Base-by-base conservation (phyloP, 1,284 basidiomycete genomes). In the Golubevia pallescens region DNA sequence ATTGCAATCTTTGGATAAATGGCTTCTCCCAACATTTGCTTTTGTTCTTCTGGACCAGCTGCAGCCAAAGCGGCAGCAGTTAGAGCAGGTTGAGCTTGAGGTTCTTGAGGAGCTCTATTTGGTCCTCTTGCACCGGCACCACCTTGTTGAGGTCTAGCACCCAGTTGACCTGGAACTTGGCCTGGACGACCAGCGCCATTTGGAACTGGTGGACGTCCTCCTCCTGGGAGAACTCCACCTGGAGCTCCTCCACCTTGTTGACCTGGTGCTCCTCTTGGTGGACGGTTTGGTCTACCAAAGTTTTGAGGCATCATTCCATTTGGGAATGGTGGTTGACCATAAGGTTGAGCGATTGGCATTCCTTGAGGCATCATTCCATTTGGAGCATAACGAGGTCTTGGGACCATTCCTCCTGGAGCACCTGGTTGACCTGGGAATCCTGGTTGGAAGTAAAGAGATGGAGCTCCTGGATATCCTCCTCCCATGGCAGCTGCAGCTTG, bases 1-100 rank as follows among this genome's bases (percentile, higher is more conserved):
- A 71, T 76, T 19, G 75, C 75, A 65, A 85, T 81, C 76, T 84
- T 81, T 63, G 82, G 82, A 77, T 85, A 85, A 72, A 85, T 83
- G 32, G 82, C 82, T 73, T 85, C 82, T 54, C 82, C 82, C 53
- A 85, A 76, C 79, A 85, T 85, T 73, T 85, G 82, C 82, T 85
- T 85, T 76, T 85, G 82, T 74, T 85, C 82, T 63, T 85, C 82
- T 56, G 82, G 82, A 68, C 81, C 75, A 16, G 82, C 82, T 66
- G 81, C 80, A 57, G 82, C 82, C 10, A 85, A 74, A 19, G 81
- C 78, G 58, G 79, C 80, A 14, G 82, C 79, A 62, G 74, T 85
- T 59, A 85, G 70, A 51, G 62, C 56, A 56, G 78, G 79, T 70
- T 78, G 75, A 32, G 69, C 68, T 59, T 65, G 61, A 1, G 72